Evolutionary conservation across 805 yeast genomes (phyloP).

Genomic region (Lachancea sp.): DNA sequence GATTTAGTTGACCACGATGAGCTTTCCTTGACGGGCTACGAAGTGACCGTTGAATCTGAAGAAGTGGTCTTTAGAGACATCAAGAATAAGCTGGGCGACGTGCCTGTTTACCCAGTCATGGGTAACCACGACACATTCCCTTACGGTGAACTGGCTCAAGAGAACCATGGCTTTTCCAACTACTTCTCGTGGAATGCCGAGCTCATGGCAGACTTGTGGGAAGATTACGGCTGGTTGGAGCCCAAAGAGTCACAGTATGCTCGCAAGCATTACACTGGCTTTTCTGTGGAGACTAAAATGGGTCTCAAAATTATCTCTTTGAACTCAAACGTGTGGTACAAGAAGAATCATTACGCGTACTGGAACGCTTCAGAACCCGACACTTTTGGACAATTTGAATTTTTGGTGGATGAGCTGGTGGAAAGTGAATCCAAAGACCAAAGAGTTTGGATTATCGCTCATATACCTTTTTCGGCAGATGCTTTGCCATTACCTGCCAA

Average conservation of each 20-base stretch:
- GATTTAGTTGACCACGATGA: slow-evolving; percentile 68
- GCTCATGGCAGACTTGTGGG: slow-evolving; percentile 44
- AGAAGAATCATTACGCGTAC: slow-evolving; percentile 52
- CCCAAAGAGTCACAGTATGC: slow-evolving; percentile 31
- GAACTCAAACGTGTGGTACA: slow-evolving; percentile 64
- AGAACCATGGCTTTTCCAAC: slow-evolving; percentile 38
- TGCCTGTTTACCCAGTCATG: slow-evolving; percentile 55
- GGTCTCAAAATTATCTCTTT: slow-evolving; percentile 57
- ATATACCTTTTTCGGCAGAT: slow-evolving; percentile 57
- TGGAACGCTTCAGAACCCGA: slow-evolving; percentile 50
- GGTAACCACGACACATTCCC: slow-evolving; percentile 75
- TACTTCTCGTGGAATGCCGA: slow-evolving; percentile 44
- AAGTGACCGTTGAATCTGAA: slow-evolving; percentile 50
- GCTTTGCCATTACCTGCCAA: slow-evolving; percentile 57
- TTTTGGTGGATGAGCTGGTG: slow-evolving; percentile 54
- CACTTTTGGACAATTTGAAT: slow-evolving; percentile 56
- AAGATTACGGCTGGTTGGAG: slow-evolving; percentile 41
- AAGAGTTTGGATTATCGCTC: slow-evolving; percentile 70
- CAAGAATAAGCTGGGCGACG: slow-evolving; percentile 42
- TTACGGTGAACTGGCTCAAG: slow-evolving; percentile 60
- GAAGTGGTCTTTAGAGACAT: slow-evolving; percentile 44
- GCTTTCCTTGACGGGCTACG: slow-evolving; percentile 39
- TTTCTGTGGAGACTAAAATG: slow-evolving; percentile 45
- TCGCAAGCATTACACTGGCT: slow-evolving; percentile 54
- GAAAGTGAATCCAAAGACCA: slow-evolving; percentile 52